Conservation (phyloP, 129 eudicot species). For the Flaveria robusta region DNA sequence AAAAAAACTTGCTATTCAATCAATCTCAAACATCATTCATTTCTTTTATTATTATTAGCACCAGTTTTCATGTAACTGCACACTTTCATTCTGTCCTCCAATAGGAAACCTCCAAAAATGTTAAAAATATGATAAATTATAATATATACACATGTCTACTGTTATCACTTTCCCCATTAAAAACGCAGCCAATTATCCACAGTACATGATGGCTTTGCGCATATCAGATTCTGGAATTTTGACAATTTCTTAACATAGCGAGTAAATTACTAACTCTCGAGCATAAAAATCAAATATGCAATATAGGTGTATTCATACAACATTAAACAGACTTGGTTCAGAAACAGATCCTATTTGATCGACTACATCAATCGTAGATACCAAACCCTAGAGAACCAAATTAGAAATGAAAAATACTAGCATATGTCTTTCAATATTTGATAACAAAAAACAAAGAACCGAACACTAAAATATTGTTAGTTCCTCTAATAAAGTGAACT, state of each 20-base stretch:
- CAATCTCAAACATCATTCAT: not conserved
- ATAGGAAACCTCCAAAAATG: conserved; percentile 8
- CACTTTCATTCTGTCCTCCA: not conserved
- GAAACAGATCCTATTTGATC: conserved; percentile 16
- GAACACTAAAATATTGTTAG: conserved; percentile 5
- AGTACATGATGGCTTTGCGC: not conserved
- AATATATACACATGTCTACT: not conserved
- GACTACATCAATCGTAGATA: conserved; percentile 17
- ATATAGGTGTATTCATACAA: conserved; percentile 20
- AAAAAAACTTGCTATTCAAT: conserved; percentile 1
- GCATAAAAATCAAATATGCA: conserved; percentile 17
- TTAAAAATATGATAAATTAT: not conserved
- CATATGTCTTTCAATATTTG: not conserved
- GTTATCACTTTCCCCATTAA: conserved; percentile 7
- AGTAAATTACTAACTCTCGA: conserved; percentile 3
- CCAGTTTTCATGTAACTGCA: conserved; percentile 10
- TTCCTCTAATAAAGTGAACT: conserved; percentile 20
- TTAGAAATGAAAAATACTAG: conserved; percentile 1
- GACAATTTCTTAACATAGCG: conserved; percentile 15
- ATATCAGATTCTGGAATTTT: conserved; percentile 7
- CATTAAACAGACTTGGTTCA: conserved; percentile 5
- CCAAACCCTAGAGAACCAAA: conserved; percentile 25
- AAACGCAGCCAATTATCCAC: conserved; percentile 1
- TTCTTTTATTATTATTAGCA: not conserved
- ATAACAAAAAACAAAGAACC: conserved; percentile 13